Percentiles rank a stretch among this genome's conserved stretches.
Conservation (phyloP, 805 yeast genomes). For the Candida schatavii region DNA sequence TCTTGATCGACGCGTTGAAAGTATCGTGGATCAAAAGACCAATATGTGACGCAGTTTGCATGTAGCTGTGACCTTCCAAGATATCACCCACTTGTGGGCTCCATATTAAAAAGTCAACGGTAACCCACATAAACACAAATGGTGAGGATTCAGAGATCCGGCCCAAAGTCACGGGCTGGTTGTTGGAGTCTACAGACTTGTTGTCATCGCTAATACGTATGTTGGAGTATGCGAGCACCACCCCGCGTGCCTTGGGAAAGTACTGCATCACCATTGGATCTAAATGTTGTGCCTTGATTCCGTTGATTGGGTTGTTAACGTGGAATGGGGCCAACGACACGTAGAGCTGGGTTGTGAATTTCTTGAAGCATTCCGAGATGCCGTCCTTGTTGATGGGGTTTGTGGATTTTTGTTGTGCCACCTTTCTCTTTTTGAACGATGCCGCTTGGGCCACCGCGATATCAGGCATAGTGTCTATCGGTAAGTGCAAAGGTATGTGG, state of each 20-base stretch:
- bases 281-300: conserved; percentile 82
- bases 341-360: conserved; percentile 59
- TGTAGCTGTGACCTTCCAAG: conserved; percentile 81
- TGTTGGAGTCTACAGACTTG: conserved; percentile 36
- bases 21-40: conserved; percentile 90
- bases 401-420: conserved; percentile 20
- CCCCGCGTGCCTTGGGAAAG: conserved; percentile 70
- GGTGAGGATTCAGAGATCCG: conserved; percentile 78
- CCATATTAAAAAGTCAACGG: conserved; percentile 84
- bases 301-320: conserved; percentile 65
- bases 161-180: conserved; percentile 48
- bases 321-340: conserved; percentile 87
- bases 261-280: conserved; percentile 88
- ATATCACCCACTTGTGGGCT: conserved; percentile 84
- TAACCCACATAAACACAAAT: conserved; percentile 83
- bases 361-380: conserved; percentile 66
- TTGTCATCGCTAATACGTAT: conserved; percentile 50
- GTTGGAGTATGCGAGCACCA: conserved; percentile 76
- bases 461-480: no score
- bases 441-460: no score
- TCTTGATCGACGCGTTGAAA: conserved; percentile 89
- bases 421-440: conserved; percentile 8
- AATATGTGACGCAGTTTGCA: conserved; percentile 93
- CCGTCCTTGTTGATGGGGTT: conserved; percentile 44
- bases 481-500: no score